Evolutionary conservation across 768 basidiomycete species (phyloP).

Genomic region (Russula lepida): DNA sequence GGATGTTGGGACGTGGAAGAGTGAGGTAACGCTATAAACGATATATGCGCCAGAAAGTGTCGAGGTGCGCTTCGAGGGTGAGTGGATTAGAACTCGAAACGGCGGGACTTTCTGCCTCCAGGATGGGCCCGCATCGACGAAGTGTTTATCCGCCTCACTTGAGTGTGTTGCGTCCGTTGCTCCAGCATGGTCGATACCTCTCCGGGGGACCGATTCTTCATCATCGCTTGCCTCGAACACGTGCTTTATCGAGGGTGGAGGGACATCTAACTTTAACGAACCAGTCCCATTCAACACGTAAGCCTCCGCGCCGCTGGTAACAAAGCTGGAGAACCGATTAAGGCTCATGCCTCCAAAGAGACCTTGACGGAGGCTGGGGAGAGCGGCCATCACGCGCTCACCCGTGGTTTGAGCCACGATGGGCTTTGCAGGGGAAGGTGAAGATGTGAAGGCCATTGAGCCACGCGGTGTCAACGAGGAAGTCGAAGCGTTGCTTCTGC

Average conservation of each 20-base stretch:
- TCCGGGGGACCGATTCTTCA: slow-evolving; percentile 32
- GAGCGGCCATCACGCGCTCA: slow-evolving; percentile 42
- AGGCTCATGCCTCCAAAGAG: slow-evolving; percentile 70
- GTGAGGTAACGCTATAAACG: slow-evolving; percentile 65
- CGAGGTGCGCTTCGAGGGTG: slow-evolving; percentile 67
- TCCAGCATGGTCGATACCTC: slow-evolving; percentile 28
- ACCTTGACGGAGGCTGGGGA: slow-evolving; percentile 63
- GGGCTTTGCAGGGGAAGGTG: slow-evolving; percentile 28
- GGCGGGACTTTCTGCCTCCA: slow-evolving; percentile 70
- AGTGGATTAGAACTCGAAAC: slow-evolving; percentile 70
- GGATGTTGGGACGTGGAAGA: slow-evolving; percentile 40
- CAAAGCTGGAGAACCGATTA: slow-evolving; percentile 81
- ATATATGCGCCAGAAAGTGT: slow-evolving; percentile 64
- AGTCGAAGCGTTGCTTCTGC: slow-evolving; percentile 33
- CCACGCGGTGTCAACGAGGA: slow-evolving; percentile 44
- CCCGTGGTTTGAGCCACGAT: slow-evolving; percentile 62
- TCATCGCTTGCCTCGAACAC: slow-evolving; percentile 22
- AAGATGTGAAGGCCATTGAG: slow-evolving; percentile 26
- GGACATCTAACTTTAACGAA: slow-evolving; percentile 22
- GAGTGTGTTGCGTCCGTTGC: slow-evolving; percentile 12
- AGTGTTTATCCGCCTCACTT: slow-evolving; percentile 57
- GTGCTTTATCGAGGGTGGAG: slow-evolving; percentile 22
- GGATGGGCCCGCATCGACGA: slow-evolving; percentile 56
- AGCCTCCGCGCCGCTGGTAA: slow-evolving; percentile 78
- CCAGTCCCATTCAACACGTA: slow-evolving; percentile 65